Percentiles rank a stretch among this genome's conserved stretches.
Conservation (phyloP, 768 basidiomycete species). For the Boletellus emodensis region DNA sequence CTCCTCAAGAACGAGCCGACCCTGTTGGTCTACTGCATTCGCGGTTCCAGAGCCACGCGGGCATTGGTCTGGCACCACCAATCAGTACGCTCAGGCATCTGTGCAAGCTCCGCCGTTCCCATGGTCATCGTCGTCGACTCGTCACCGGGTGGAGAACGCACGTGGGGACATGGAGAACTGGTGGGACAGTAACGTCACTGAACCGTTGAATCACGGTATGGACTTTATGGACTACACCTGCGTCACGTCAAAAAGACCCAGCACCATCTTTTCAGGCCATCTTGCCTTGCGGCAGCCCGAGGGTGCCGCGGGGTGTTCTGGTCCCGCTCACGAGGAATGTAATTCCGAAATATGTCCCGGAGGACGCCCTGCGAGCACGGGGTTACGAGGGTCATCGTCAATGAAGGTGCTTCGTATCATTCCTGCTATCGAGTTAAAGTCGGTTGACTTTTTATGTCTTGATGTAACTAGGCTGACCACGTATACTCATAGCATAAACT, state of each 20-base stretch:
- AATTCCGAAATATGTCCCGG: constrained; percentile 20
- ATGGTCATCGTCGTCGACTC: constrained; percentile 37
- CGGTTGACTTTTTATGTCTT: neutral
- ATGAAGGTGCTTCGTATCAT: constrained; percentile 25
- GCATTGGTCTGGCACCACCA: constrained; percentile 36
- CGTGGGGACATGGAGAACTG: constrained; percentile 32
- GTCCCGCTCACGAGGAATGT: constrained; percentile 4
- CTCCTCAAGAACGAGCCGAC: constrained; percentile 33
- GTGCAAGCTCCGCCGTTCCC: constrained; percentile 27
- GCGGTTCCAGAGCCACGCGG: constrained; percentile 38
- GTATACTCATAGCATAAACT: neutral
- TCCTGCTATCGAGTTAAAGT: neutral
- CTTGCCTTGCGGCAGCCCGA: neutral
- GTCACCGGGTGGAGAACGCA: constrained; percentile 38
- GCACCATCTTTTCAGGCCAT: constrained; percentile 5
- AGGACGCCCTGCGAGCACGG: constrained; percentile 20
- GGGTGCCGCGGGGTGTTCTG: neutral
- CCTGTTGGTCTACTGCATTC: constrained; percentile 41
- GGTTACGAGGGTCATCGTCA: constrained; percentile 19
- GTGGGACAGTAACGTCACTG: constrained; percentile 28
- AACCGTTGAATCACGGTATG: constrained; percentile 23
- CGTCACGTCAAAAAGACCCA: constrained; percentile 13
- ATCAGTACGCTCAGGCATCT: constrained; percentile 31
- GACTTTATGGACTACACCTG: constrained; percentile 30
- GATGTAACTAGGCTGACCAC: neutral